These are phyloP conservation scores for Suillus subaureus DNA, from an alignment of 768 basidiomycete species.

Conservation along the genomic window DNA sequence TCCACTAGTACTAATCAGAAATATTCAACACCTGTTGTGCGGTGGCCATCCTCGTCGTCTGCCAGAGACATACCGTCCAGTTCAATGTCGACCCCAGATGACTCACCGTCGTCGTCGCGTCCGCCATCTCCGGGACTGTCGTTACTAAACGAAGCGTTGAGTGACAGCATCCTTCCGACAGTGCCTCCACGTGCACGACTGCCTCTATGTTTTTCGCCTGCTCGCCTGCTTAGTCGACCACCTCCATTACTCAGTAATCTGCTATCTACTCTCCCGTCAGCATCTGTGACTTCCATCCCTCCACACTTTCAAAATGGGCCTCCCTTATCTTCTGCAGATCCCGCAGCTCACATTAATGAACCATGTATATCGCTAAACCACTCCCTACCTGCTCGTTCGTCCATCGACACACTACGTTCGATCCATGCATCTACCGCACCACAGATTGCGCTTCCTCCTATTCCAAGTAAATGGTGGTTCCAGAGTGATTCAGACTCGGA, in stretches of 20 bases:
- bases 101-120: constrained; percentile 14
- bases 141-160: constrained; percentile 48
- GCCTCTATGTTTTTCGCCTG: constrained; percentile 36
- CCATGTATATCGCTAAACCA: constrained; percentile 32
- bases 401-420: constrained; percentile 60
- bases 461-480: constrained; percentile 51
- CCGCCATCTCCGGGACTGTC: constrained; percentile 44
- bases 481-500: constrained; percentile 37
- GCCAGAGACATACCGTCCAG: background rate
- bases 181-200: constrained; percentile 48
- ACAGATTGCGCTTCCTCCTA: constrained; percentile 27
- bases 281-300: constrained; percentile 50
- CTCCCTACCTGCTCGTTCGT: constrained; percentile 48
- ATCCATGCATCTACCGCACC: constrained; percentile 33
- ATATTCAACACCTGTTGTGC: constrained; percentile 6
- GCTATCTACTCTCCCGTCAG: constrained; percentile 63
- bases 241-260: constrained; percentile 58
- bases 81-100: background rate
- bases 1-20: background rate
- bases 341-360: constrained; percentile 21
- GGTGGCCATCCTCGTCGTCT: constrained; percentile 8
- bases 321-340: constrained; percentile 15
- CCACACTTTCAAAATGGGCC: constrained; percentile 10
- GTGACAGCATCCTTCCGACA: constrained; percentile 40
- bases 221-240: constrained; percentile 40